Evolutionary conservation across 1,284 basidiomycete species (phyloP), one percentile per base, ranked within the genome.

Genomic region (Leccinum solheimii): DNA sequence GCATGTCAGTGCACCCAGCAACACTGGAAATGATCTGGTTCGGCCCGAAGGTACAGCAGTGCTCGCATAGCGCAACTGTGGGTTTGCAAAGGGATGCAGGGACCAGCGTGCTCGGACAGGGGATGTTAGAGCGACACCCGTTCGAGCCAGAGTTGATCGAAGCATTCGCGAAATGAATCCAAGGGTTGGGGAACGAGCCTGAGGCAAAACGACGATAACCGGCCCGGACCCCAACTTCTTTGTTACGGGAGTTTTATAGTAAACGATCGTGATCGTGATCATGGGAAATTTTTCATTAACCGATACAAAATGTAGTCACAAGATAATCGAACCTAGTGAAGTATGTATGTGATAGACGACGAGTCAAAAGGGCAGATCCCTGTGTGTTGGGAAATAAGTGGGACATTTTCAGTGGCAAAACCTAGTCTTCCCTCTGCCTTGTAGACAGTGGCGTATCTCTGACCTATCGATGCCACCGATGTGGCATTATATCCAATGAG

Each of bases 361-460:
- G 9, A 16, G 48, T 49, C 5, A 26, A 50, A 50, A 26, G 23
- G 48, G 48, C 8, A 76, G 55, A 79, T 79, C 11, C 79, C 76
- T 1, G 76, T 79, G n/a, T 7, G 65, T 63, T 79, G 50, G 78
- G 75, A 13, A 69, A 62, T 23, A 78, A 74, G 58, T 60, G 61
- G 11, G 75, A 77, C 61, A 76, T 77, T 48, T 63, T 77, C 27
- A 65, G 59, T 50, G 75, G 76, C 6, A 69, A 70, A 57, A 57
- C 76, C 32, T 51, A 30, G 45, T 16, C 13, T 52, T 43, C n/a
- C 40, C 9, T 45, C n/a, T 19, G 10, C 43, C n/a, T 19, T 19
- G 6, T 40, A 36, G 40, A n/a, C 40, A 45, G 43, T 21, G 11
- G 19, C 19, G 43, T 21, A 3, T 45, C 19, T 43, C 5, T 45